phyloP scores from a whole-genome alignment of 2,329 filamentous ascomycete species.

The Ramularia endophylla region DNA sequence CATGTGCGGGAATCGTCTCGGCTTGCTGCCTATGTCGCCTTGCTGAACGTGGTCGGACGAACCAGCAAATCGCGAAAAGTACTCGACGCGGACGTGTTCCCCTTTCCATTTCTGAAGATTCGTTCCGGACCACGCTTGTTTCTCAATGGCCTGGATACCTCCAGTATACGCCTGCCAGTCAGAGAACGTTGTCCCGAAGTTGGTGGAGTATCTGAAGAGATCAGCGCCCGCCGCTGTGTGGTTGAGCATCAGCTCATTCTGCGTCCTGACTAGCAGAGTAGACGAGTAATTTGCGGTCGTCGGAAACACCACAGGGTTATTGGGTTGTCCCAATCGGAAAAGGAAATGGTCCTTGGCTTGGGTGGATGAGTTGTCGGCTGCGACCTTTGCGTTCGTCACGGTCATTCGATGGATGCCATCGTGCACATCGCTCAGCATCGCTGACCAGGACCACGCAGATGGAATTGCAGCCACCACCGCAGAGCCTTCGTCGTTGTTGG shows the following conservation, averaged over 20 bases:
- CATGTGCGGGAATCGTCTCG: constrained; percentile 53
- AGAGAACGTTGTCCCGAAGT: constrained; percentile 53
- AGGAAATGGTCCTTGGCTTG: constrained; percentile 53
- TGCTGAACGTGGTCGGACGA: constrained; percentile 56
- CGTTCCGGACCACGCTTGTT: constrained; percentile 47
- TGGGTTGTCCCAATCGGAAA: constrained; percentile 49
- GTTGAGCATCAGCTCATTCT: constrained; percentile 19
- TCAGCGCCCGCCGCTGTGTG: constrained; percentile 56
- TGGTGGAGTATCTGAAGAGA: constrained; percentile 54
- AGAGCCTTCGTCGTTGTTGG: constrained; percentile 24
- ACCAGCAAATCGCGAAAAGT: constrained; percentile 52
- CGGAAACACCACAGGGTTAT: constrained; percentile 56
- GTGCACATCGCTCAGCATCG: constrained; percentile 48
- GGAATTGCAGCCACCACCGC: constrained; percentile 45
- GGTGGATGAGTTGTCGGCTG: constrained; percentile 37
- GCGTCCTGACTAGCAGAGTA: constrained; percentile 16
- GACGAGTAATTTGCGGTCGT: constrained; percentile 51
- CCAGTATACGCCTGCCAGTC: constrained; percentile 50
- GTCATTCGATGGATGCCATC: constrained; percentile 55
- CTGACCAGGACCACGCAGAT: constrained; percentile 48
- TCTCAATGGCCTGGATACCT: constrained; percentile 42
- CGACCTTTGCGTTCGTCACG: constrained; percentile 46
- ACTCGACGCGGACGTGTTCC: constrained; percentile 56
- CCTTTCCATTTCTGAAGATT: constrained; percentile 52
- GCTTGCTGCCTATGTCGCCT: constrained; percentile 42